Base-by-base conservation (phyloP, 345 rosid genomes). In the Brassica nigra region DNA sequence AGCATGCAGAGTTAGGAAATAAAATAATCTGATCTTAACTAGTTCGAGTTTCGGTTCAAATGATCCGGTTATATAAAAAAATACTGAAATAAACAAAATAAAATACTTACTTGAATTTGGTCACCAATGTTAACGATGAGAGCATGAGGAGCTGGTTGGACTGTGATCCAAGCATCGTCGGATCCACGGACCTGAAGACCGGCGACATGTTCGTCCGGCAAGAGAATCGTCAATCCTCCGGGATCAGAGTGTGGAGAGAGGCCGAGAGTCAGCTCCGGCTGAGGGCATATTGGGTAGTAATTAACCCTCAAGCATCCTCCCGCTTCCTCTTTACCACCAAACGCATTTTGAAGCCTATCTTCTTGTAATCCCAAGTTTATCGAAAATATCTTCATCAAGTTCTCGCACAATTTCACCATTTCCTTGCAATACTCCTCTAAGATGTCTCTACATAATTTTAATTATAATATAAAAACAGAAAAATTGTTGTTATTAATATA, bases 201-300 rank as follows among this genome's bases (percentile, higher is more conserved):
- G 0, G 89, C 33, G 6, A 91, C 95, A 7, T 88, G 76, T 49
- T 84, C 76, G 37, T 92, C 95, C 9, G 97, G 94, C 70, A 95
- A 77, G 55, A 95, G 87, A 15, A 95, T 28, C 59, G 99, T 95
- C 82, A 92, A 30, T 54, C 97, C 97, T 0, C 97, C 97, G 0
- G 99, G 99, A 70, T 95, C 99, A 1, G 99, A 92, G 85, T 95
- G 99, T 0, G 97, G 82, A 0, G 99, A 92, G 16, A 95, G 78
- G 1, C 99, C 97, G 0, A 92, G 92, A 2, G 99, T 77, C 68
- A 95, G 39, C 58, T 90, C 93, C 2, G 99, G 97, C 34, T 90
- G 94, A 1, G 98, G 98, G 47, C 99, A 92, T 65, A 80, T 92
- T 0, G 99, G 98, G 77, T 95, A 95, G 77, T 89, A 95, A 49